A percentile compares a stretch with the other conserved stretches of the same genome.
These are phyloP conservation scores for Erigeron canadensis DNA, from an alignment of 129 eudicot species.

Conservation along the genomic window DNA sequence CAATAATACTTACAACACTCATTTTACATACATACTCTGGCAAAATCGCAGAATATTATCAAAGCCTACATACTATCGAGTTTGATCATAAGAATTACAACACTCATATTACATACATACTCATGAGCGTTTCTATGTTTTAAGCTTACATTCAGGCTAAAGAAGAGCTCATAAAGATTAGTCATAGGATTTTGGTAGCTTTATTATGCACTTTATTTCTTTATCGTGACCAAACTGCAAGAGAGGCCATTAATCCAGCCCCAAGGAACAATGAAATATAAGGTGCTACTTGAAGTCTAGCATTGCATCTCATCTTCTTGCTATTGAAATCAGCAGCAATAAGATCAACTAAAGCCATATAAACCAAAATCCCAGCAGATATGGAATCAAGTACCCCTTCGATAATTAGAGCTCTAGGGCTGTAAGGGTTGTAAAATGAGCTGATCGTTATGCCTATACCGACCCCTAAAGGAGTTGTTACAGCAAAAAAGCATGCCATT, in stretches of 20 bases:
- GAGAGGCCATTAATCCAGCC: slow-evolving; percentile 60
- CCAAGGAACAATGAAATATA: slow-evolving; percentile 67
- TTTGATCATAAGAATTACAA: too few species aligned
- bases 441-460: slow-evolving; percentile 51
- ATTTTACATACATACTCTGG: too few species aligned
- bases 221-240: slow-evolving; percentile 65
- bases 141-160: background rate
- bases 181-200: background rate
- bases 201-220: background rate
- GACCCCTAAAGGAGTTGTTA: slow-evolving; percentile 67
- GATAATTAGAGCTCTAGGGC: slow-evolving; percentile 62
- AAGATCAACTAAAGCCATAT: slow-evolving; percentile 83
- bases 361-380: slow-evolving; percentile 74
- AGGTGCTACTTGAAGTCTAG: slow-evolving; percentile 60
- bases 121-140: background rate
- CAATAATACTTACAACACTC: too few species aligned
- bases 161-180: background rate
- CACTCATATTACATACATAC: too few species aligned
- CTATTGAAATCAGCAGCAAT: slow-evolving; percentile 89
- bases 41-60: too few species aligned
- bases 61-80: too few species aligned
- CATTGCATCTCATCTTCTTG: slow-evolving; percentile 75
- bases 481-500: slow-evolving; percentile 74
- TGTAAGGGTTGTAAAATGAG: slow-evolving; percentile 57
- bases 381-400: slow-evolving; percentile 73